Evolutionary conservation across 768 basidiomycete genomes (phyloP).

Genomic region (Floccularia luteovirens): DNA sequence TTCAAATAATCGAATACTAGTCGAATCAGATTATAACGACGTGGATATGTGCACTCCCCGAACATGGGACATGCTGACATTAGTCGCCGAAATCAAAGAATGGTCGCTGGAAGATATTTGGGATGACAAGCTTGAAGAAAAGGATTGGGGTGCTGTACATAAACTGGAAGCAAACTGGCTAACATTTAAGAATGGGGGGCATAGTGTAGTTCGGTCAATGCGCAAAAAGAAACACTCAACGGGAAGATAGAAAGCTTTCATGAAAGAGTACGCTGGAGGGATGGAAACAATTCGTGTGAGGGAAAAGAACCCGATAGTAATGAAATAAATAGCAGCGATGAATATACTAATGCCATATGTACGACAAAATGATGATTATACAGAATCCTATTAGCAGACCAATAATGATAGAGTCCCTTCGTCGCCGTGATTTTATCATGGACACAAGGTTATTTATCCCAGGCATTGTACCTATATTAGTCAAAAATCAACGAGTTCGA

Average conservation of each 20-base stretch:
- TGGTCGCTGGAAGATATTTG: constrained; percentile 70
- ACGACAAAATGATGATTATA: constrained; percentile 46
- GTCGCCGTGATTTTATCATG: constrained; percentile 89
- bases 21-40: constrained; percentile 81
- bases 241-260: no score
- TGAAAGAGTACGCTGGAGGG: no score
- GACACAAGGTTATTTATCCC: constrained; percentile 85
- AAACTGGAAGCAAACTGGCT: constrained; percentile 69
- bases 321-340: no score
- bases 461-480: constrained; percentile 72
- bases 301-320: no score
- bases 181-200: constrained; percentile 44
- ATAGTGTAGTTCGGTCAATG: constrained; percentile 11
- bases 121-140: constrained; percentile 26
- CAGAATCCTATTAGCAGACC: constrained; percentile 86
- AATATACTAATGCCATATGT: constrained; percentile 37
- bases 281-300: no score
- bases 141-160: constrained; percentile 57
- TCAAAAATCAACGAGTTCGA: constrained; percentile 2
- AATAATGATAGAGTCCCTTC: constrained; percentile 85
- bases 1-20: constrained; percentile 61
- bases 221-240: not conserved
- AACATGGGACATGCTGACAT: constrained; percentile 73
- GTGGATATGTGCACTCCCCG: constrained; percentile 46
- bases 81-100: constrained; percentile 66